A percentile compares a stretch with the other conserved stretches of the same genome.
phyloP scores from a whole-genome alignment of 106 monocot species.

The Xerophyta viscosa region DNA sequence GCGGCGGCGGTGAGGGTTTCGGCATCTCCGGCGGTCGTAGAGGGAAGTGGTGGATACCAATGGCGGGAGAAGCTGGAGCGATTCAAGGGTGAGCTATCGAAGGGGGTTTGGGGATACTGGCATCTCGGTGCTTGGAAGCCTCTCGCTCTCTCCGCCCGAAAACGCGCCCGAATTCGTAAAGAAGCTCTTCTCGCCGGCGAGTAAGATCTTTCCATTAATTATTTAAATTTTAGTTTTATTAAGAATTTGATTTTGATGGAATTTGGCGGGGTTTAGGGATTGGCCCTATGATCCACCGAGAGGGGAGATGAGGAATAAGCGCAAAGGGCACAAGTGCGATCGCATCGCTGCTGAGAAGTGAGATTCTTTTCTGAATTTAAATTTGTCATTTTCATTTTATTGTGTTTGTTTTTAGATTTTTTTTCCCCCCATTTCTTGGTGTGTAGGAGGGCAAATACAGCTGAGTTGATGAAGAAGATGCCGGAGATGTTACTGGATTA shows the following conservation, averaged over 20 bases:
- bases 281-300: slow-evolving; percentile 93
- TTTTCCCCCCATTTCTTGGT: not conserved
- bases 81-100: slow-evolving; percentile 71
- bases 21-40: slow-evolving; percentile 12
- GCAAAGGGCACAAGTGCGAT: slow-evolving; percentile 97
- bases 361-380: not conserved
- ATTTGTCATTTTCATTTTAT: slow-evolving; percentile 1
- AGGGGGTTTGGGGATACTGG: slow-evolving; percentile 98
- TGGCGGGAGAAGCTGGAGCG: slow-evolving; percentile 78
- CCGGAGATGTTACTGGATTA: slow-evolving; percentile 93
- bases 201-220: slow-evolving; percentile 15
- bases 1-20: slow-evolving; percentile 15
- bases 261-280: slow-evolving; percentile 22
- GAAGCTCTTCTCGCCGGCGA: slow-evolving; percentile 86
- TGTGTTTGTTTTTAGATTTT: not conserved
- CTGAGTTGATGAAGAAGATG: slow-evolving; percentile 99
- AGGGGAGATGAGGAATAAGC: slow-evolving; percentile 74
- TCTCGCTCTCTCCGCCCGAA: slow-evolving; percentile 63
- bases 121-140: slow-evolving; percentile 96
- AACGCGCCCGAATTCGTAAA: slow-evolving; percentile 77
- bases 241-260: not conserved
- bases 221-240: not conserved
- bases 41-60: slow-evolving; percentile 24
- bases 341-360: slow-evolving; percentile 90
- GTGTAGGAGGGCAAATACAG: slow-evolving; percentile 76